Evolutionary conservation across 352 stramenopile genomes (phyloP).

Genomic region (Phytopythium mirpurense): DNA sequence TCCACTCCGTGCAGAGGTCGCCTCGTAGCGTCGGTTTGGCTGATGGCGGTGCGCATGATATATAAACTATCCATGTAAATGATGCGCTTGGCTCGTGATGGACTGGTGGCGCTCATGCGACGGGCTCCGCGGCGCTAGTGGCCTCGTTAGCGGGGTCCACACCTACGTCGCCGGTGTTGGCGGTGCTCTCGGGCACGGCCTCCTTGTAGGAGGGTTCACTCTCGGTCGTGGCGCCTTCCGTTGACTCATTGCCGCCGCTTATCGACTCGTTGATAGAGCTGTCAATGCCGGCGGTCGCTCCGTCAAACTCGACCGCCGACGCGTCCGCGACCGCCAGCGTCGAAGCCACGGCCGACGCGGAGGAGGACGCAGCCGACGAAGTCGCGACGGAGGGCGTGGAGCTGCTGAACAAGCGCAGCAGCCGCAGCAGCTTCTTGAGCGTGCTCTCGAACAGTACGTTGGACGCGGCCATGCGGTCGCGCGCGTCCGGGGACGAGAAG

Average conservation of each 20-base stretch:
- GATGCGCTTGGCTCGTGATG: neutral
- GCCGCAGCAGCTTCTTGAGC: slow-evolving; percentile 59
- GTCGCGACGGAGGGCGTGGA: slow-evolving; percentile 36
- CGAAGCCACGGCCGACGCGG: neutral
- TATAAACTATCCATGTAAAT: slow-evolving; percentile 4
- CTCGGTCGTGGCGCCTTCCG: neutral
- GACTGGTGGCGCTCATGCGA: slow-evolving; percentile 3
- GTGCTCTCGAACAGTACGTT: slow-evolving; percentile 82
- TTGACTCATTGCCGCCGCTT: neutral
- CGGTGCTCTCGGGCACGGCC: neutral
- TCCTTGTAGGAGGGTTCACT: neutral
- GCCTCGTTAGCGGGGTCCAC: neutral
- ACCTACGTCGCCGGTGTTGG: neutral
- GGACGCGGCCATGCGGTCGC: slow-evolving; percentile 71
- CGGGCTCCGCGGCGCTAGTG: neutral
- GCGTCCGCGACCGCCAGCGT: neutral
- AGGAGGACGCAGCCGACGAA: neutral
- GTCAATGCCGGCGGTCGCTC: too few relatives aligned
- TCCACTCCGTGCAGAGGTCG: too few relatives aligned
- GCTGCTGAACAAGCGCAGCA: slow-evolving; percentile 73
- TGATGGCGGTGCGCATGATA: too few relatives aligned
- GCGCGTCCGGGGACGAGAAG: slow-evolving; percentile 59
- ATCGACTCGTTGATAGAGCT: neutral
- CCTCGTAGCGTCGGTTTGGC: too few relatives aligned
- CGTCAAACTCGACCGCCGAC: neutral